Base-by-base conservation (phyloP, 768 basidiomycete genomes). In the Lanmaoa rubissima region DNA sequence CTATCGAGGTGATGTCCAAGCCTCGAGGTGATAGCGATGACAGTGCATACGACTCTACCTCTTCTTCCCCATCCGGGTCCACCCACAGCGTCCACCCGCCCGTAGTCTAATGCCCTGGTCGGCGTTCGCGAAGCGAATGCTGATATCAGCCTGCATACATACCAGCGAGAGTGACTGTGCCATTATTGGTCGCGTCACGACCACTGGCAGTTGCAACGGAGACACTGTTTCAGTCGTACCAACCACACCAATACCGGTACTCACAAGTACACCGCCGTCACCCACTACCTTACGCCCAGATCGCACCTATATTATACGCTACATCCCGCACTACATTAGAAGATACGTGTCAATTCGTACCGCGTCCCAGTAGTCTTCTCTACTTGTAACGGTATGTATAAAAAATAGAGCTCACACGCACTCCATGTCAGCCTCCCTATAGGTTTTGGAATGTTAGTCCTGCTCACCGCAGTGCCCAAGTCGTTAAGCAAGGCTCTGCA, bases 1-100 rank as follows among this genome's bases (percentile, higher is more conserved):
- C 58, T 35, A 36, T 67, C 40, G 47, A 57, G n/a, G 42, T 13
- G 14, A 68, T 61, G 60, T 60, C 58, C 7, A 58, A 44, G 43
- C 50, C 51, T 19, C 47, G 4, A 12, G 57, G 21, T 13, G 46
- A 61, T 3, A 53, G 28, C 13, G 54, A 53, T 8, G 54, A 31
- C 9, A 43, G 39, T 24, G 56, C 11, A 40, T 31, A 36, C 26
- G 48, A 49, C 4, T 43, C 54, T 16, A 12, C 50, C 3, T 21
- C 54, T 5, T 38, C 65, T 6, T 44, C 21, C 21, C 21, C 65
- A 0, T 41, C 53, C 14, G 39, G 48, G 5, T 54, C 64, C 6
- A 1, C 35, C 3, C 8, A 34, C 28, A 38, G 16, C 24, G 34
- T 5, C 35, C 38, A 4, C 0, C 35, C 13, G 11, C 36, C 43